phyloP scores from a whole-genome alignment of 805 yeast genomes.

The Pichia thaimueangensis region DNA sequence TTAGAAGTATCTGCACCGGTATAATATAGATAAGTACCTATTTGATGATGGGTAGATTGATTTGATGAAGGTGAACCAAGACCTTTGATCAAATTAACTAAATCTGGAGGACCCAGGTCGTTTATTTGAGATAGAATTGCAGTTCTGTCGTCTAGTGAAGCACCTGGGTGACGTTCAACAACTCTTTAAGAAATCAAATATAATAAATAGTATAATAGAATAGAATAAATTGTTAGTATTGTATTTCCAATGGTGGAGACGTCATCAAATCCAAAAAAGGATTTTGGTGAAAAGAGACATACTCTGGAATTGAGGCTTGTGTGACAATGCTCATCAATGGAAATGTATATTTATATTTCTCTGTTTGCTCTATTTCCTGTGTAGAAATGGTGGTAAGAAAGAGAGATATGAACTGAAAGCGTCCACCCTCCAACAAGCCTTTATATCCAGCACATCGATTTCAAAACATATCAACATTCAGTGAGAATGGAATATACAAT shows the following conservation, averaged over 20 bases:
- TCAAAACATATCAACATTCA: too few species aligned
- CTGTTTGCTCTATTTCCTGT: too few species aligned
- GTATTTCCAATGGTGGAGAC: too few species aligned
- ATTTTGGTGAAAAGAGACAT: slow-evolving; percentile 25
- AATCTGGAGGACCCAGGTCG: slow-evolving; percentile 71
- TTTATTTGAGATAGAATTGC: slow-evolving; percentile 49
- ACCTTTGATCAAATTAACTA: slow-evolving; percentile 43
- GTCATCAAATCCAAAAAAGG: too few species aligned
- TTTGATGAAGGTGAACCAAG: slow-evolving; percentile 19
- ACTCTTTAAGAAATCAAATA: slow-evolving; percentile 32
- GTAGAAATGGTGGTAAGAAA: too few species aligned
- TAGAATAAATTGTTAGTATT: too few species aligned
- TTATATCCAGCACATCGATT: too few species aligned
- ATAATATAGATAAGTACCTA: slow-evolving; percentile 69
- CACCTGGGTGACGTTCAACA: slow-evolving; percentile 43
- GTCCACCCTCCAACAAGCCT: too few species aligned
- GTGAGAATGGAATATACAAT: too few species aligned
- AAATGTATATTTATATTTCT: too few species aligned
- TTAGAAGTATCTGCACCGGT: slow-evolving; percentile 73
- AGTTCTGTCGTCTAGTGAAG: slow-evolving; percentile 57
- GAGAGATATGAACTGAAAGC: too few species aligned
- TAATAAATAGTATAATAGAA: too few species aligned
- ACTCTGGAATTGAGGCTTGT: slow-evolving; percentile 62
- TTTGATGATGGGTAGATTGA: slow-evolving; percentile 31
- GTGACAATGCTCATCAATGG: slow-evolving; percentile 33